Evolutionary conservation across 2,329 filamentous ascomycete species (phyloP).

Genomic region (Pyrenophora tritici-repentis): DNA sequence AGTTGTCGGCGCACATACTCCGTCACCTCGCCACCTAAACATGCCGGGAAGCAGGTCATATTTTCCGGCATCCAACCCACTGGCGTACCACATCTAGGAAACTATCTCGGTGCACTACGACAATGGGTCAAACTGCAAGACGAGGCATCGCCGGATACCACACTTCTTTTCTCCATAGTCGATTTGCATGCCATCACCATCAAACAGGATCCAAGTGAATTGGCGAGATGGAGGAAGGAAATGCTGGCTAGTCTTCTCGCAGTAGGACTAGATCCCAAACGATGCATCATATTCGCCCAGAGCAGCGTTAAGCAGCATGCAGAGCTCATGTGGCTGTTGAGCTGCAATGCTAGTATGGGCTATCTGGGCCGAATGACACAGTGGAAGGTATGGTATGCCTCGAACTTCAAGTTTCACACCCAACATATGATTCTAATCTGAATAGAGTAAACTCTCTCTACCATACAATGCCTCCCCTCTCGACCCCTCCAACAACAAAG

Average conservation of each 20-base stretch:
- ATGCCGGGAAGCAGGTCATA: conserved; percentile 51
- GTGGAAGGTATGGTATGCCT: conserved; percentile 83
- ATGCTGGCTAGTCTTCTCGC: conserved; percentile 81
- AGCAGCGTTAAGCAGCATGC: conserved; percentile 76
- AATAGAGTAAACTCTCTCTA: conserved; percentile 69
- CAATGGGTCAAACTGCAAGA: conserved; percentile 86
- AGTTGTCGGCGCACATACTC: conserved; percentile 17
- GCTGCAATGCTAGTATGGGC: conserved; percentile 87
- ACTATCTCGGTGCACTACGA: conserved; percentile 87
- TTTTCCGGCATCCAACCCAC: conserved; percentile 99
- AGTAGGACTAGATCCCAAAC: conserved; percentile 78
- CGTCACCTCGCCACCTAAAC: neutral
- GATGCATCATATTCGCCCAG: conserved; percentile 81
- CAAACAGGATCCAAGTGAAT: conserved; percentile 62
- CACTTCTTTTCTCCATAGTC: conserved; percentile 82
- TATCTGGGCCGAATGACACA: conserved; percentile 99
- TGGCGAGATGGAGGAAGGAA: conserved; percentile 71
- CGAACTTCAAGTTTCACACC: neutral
- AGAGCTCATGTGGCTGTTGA: conserved; percentile 96
- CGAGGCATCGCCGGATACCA: conserved; percentile 59
- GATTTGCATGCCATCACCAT: conserved; percentile 93
- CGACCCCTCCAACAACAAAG: conserved; percentile 56
- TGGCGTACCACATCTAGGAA: conserved; percentile 89
- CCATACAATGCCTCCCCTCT: conserved; percentile 62
- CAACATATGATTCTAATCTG: neutral